Evolutionary conservation across 495 filamentous ascomycete species (phyloP).

Genomic region (Talaromyces stipitatus): DNA sequence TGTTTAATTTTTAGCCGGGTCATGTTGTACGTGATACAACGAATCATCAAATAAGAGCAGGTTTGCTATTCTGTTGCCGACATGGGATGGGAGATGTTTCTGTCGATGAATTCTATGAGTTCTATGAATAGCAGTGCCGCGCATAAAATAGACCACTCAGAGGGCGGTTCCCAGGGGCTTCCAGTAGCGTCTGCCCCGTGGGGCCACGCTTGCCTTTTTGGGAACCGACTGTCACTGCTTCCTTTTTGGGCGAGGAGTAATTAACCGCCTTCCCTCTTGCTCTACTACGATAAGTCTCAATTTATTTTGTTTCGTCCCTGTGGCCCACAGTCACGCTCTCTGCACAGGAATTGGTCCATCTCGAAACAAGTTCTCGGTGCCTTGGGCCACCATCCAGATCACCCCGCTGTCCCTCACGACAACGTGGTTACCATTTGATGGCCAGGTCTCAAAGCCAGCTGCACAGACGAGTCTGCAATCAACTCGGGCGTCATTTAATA

Average conservation of each 20-base stretch:
- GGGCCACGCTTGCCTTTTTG: neutral
- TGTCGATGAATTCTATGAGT: neutral
- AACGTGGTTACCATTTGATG: neutral
- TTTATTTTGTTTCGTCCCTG: neutral
- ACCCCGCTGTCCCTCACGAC: neutral
- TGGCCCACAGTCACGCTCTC: neutral
- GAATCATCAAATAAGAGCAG: no score
- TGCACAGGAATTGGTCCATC: neutral
- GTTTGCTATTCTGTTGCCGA: no score
- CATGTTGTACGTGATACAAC: no score
- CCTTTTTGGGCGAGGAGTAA: neutral
- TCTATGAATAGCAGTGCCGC: neutral
- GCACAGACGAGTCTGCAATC: no score
- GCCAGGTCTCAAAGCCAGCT: neutral
- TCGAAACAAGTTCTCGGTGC: neutral
- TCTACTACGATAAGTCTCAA: neutral
- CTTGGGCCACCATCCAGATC: neutral
- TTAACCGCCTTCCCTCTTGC: neutral
- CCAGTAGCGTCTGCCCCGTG: neutral
- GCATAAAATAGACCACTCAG: neutral
- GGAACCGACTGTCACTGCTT: neutral
- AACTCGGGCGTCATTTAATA: no score
- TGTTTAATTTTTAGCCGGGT: no score
- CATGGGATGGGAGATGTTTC: neutral
- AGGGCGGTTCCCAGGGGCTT: neutral